Evolutionary conservation across 768 basidiomycete genomes (phyloP).

Genomic region (Mycena vulgaris): DNA sequence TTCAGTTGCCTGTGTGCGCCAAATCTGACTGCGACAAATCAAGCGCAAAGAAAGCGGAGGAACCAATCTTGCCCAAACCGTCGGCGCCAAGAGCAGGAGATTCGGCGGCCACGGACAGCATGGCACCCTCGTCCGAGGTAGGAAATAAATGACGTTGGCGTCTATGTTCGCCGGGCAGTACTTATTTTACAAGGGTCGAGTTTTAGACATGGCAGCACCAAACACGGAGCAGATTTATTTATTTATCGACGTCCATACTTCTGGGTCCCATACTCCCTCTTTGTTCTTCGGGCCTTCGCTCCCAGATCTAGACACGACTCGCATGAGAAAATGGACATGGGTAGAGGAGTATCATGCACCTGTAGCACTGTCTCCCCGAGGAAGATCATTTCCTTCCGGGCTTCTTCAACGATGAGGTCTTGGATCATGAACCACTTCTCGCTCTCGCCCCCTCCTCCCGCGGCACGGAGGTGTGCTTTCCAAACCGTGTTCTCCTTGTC

Average conservation of each 20-base stretch:
- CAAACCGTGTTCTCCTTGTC: conserved; percentile 93
- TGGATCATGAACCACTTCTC: conserved; percentile 98
- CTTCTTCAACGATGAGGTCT: conserved; percentile 96
- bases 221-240: conserved; percentile 28
- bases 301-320: conserved; percentile 68
- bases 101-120: too few relatives aligned
- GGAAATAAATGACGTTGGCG: conserved; percentile 26
- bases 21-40: neutral
- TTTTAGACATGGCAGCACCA: conserved; percentile 22
- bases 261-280: conserved; percentile 43
- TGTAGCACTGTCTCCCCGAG: conserved; percentile 97
- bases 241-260: conserved; percentile 52
- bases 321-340: conserved; percentile 28
- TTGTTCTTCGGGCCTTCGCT: conserved; percentile 59
- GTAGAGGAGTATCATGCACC: conserved; percentile 59
- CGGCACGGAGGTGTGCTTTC: conserved; percentile 90
- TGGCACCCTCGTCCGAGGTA: conserved; percentile 1
- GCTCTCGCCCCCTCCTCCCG: conserved; percentile 81
- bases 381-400: conserved; percentile 98
- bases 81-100: too few relatives aligned
- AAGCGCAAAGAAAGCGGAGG: conserved; percentile 10
- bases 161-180: neutral
- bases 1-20: conserved; percentile 1
- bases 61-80: neutral
- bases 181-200: neutral